Base-by-base conservation (phyloP, 2,329 filamentous ascomycete genomes). In the Xylaria polymorpha region DNA sequence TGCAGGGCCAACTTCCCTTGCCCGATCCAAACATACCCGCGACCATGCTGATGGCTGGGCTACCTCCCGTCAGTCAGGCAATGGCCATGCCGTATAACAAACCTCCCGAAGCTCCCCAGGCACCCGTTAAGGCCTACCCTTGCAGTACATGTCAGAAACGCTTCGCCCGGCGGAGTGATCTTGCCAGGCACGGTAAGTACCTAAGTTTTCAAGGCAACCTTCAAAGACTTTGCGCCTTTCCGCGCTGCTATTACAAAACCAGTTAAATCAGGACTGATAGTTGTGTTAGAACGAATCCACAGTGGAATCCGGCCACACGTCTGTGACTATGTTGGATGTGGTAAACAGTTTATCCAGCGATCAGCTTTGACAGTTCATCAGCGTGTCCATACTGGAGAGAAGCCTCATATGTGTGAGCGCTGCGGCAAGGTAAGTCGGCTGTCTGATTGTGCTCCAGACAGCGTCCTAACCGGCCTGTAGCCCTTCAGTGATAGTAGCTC, bases 401-500 rank as follows among this genome's bases (percentile, higher is more conserved):
- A 99, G 83, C 96, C 96, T 60, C 96, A 99, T 77, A 95, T 96
- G 90, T 99, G 96, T 79, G 96, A 98, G 82, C 90, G 93, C 71
- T 98, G 96, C 80, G 93, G 94, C 80, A 98, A 98, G 91, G 94
- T 97, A 85, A 77, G 87, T 73, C 8, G 14, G 4, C 25, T n/a
- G 14, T 14, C n/a, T 4, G 20, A 37, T 7, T 60, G 15, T 53
- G 15, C 50, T 44, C 18, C 22, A 48, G 37, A 25, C 18, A 3
- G 18, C 6, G 55, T 73, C 29, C 75, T 75, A 65, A 77, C 51
- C 67, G 75, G 63, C 65, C 68, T 76, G 41, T 77, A 97, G 94
- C 94, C 94, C 12, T 99, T 99, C 78, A 97, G 94, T 78, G 96
- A 99, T 80, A 97, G 94, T 56, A 97, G 94, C 77, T 98, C 95